phyloP scores from a whole-genome alignment of 176 grass and related monocot genomes.

The Oryza coarctata region DNA sequence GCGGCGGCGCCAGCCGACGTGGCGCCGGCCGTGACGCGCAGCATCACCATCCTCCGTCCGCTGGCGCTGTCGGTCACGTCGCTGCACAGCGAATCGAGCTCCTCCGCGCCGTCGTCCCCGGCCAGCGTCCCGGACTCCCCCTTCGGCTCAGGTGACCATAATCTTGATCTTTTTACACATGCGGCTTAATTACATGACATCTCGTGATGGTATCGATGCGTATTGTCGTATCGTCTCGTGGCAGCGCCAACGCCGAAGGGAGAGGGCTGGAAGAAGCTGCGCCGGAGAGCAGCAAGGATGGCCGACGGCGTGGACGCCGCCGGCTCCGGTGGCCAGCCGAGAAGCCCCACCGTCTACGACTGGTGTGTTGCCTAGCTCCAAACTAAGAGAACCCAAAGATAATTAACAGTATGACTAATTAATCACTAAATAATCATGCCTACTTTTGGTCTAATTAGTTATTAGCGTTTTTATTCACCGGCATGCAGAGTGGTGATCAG shows the following conservation, averaged over 20 bases:
- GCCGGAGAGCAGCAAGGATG: conserved; percentile 52
- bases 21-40: conserved; percentile 51
- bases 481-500: conserved; percentile 78
- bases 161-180: background rate
- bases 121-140: conserved; percentile 63
- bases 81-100: conserved; percentile 46
- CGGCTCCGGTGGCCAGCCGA: conserved; percentile 45
- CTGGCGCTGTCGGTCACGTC: conserved; percentile 45
- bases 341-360: conserved; percentile 87
- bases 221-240: background rate
- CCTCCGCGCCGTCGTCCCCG: conserved; percentile 58
- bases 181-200: background rate
- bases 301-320: conserved; percentile 24
- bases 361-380: conserved; percentile 47
- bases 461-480: no score
- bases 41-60: conserved; percentile 73
- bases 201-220: background rate
- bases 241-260: conserved; percentile 62
- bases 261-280: conserved; percentile 58
- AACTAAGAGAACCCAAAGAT: background rate
- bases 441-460: background rate
- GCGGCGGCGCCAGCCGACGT: background rate
- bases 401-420: background rate
- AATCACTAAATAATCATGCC: background rate
- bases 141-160: conserved; percentile 41